phyloP scores from a whole-genome alignment of 768 basidiomycete genomes.

The Russula abietina region DNA sequence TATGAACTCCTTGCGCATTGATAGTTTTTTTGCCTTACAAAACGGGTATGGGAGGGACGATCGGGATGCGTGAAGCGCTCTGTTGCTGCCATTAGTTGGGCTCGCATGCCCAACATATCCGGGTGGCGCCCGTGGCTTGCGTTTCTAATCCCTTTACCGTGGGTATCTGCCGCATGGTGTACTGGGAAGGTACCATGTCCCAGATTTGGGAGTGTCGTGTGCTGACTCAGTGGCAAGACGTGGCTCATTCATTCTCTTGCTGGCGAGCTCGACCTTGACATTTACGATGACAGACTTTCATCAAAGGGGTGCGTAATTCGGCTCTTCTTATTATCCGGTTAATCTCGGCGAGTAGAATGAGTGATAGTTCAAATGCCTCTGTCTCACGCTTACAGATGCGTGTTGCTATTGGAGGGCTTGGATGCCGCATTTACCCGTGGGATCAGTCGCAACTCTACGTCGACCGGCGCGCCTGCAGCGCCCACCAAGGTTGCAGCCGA shows the following conservation, averaged over 20 bases:
- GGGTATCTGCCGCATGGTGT: constrained; percentile 83
- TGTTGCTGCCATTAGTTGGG: background rate
- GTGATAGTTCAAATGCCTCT: too few species aligned
- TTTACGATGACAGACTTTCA: constrained; percentile 85
- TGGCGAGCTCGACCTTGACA: constrained; percentile 80
- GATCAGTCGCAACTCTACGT: constrained; percentile 72
- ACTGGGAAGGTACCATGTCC: constrained; percentile 58
- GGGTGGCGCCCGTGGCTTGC: too few species aligned
- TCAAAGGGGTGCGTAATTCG: constrained; percentile 63
- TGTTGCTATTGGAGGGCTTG: constrained; percentile 89
- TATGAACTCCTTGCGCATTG: constrained; percentile 17
- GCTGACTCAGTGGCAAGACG: constrained; percentile 63
- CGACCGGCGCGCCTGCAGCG: constrained; percentile 65
- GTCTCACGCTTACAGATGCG: constrained; percentile 55
- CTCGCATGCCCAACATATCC: background rate
- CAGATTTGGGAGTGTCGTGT: background rate
- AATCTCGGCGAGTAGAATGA: constrained; percentile 54
- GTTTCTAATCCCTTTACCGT: too few species aligned
- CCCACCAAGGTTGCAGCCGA: constrained; percentile 33
- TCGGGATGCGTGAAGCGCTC: background rate
- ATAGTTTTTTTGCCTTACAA: constrained; percentile 6
- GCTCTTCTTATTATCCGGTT: constrained; percentile 13
- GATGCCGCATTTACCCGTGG: constrained; percentile 88
- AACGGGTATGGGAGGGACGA: constrained; percentile 17
- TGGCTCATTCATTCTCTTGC: constrained; percentile 81